These are phyloP conservation scores for Agaricus blazei DNA, from an alignment of 768 basidiomycete genomes.

Conservation along the genomic window DNA sequence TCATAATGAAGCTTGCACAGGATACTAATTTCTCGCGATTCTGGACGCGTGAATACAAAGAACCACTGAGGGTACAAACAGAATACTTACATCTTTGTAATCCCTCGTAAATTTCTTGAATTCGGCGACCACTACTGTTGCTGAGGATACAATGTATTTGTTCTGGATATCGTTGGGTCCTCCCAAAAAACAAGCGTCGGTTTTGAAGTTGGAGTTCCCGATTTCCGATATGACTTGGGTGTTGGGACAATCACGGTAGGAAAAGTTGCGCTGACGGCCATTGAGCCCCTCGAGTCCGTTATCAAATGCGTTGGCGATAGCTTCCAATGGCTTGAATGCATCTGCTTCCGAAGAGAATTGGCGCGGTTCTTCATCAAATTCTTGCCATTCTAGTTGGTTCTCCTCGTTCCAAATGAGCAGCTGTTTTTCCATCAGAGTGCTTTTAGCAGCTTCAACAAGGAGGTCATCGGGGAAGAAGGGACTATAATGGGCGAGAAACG, in stretches of 20 bases:
- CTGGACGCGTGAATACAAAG: background rate
- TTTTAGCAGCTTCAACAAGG: background rate
- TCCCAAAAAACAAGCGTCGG: slow-evolving; percentile 14
- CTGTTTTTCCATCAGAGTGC: too few relatives aligned
- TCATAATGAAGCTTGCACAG: background rate
- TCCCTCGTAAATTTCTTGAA: slow-evolving; percentile 5
- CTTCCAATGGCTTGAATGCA: background rate
- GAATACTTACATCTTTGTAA: background rate
- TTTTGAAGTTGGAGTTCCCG: slow-evolving; percentile 9
- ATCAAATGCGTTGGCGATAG: background rate
- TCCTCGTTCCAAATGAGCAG: too few relatives aligned
- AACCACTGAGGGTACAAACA: background rate
- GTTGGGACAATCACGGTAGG: background rate
- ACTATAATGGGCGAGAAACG: background rate
- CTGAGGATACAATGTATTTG: background rate
- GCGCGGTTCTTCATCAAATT: background rate
- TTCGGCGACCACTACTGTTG: slow-evolving; percentile 12
- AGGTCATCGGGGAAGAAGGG: background rate
- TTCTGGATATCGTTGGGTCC: background rate
- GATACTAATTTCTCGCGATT: background rate
- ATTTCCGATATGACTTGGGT: slow-evolving; percentile 3
- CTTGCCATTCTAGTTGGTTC: background rate
- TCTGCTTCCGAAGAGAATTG: too few relatives aligned
- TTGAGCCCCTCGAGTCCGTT: background rate
- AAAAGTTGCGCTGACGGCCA: background rate